These are phyloP conservation scores for Elsinoe fawcettii DNA, from an alignment of 2,329 filamentous ascomycete genomes.

Conservation along the genomic window DNA sequence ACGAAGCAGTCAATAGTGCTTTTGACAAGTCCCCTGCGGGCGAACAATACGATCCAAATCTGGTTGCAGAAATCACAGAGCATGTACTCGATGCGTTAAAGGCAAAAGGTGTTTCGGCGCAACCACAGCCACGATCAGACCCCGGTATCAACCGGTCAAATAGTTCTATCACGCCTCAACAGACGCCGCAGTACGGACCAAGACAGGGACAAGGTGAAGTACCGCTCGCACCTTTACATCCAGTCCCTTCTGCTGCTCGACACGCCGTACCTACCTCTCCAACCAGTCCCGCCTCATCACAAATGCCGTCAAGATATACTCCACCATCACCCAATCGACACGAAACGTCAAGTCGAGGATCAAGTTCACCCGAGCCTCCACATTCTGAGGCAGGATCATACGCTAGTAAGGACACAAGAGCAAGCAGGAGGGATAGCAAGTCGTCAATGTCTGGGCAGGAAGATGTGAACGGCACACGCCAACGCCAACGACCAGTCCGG, in stretches of 20 bases:
- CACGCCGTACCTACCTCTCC: constrained; percentile 31
- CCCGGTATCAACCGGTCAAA: not conserved
- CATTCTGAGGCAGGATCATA: constrained; percentile 19
- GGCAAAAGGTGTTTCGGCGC: constrained; percentile 16
- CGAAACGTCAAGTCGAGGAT: constrained; percentile 27
- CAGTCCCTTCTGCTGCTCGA: not conserved
- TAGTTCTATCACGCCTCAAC: constrained; percentile 6
- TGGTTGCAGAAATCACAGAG: constrained; percentile 55
- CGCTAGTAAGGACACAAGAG: constrained; percentile 12
- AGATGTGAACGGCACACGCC: constrained; percentile 20
- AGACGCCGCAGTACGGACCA: constrained; percentile 3
- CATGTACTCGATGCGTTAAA: constrained; percentile 40
- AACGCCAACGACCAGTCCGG: constrained; percentile 25
- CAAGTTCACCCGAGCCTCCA: constrained; percentile 31
- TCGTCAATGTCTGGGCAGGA: constrained; percentile 21
- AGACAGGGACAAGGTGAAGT: not conserved
- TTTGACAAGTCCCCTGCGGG: constrained; percentile 45
- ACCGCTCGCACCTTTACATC: constrained; percentile 6
- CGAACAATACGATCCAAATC: constrained; percentile 49
- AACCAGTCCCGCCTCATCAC: constrained; percentile 40
- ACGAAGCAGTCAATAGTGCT: constrained; percentile 50
- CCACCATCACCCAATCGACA: constrained; percentile 45
- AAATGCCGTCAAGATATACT: constrained; percentile 45
- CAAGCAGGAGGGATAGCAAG: constrained; percentile 16
- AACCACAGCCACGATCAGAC: constrained; percentile 17